phyloP scores from a whole-genome alignment of 2,329 filamentous ascomycete species.

The Gaeumannomyces tritici region DNA sequence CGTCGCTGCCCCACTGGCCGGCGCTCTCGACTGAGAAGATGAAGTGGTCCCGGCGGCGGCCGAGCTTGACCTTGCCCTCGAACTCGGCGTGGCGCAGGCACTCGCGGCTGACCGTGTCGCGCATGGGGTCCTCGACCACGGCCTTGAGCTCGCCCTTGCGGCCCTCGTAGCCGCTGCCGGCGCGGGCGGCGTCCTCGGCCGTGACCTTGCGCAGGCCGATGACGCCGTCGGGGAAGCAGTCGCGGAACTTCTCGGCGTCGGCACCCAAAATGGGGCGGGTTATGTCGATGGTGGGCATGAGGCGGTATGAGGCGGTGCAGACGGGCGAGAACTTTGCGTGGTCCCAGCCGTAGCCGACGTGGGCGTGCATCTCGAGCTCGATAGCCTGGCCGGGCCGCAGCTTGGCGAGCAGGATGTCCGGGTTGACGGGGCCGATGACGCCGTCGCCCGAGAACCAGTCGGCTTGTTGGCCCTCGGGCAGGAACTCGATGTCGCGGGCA shows the following conservation, averaged over 20 bases:
- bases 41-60: slow-evolving; percentile 86
- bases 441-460: slow-evolving; percentile 59
- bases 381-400: slow-evolving; percentile 84
- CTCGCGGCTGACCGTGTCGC: slow-evolving; percentile 91
- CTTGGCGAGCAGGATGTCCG: slow-evolving; percentile 90
- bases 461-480: slow-evolving; percentile 63
- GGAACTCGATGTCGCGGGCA: slow-evolving; percentile 67
- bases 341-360: slow-evolving; percentile 88
- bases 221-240: slow-evolving; percentile 84
- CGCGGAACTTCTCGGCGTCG: slow-evolving; percentile 81
- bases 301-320: slow-evolving; percentile 84
- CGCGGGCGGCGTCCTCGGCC: slow-evolving; percentile 48
- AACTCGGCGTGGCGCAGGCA: slow-evolving; percentile 88
- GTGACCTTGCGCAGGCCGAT: slow-evolving; percentile 71
- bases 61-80: slow-evolving; percentile 88
- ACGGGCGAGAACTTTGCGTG: slow-evolving; percentile 97
- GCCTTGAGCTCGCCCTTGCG: slow-evolving; percentile 77
- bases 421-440: slow-evolving; percentile 69
- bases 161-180: slow-evolving; percentile 60
- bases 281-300: slow-evolving; percentile 84
- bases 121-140: slow-evolving; percentile 79
- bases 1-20: slow-evolving; percentile 89
- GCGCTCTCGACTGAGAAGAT: slow-evolving; percentile 94
- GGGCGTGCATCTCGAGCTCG: slow-evolving; percentile 80
- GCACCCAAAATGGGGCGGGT: slow-evolving; percentile 71